Evolutionary conservation across 2,329 filamentous ascomycete genomes (phyloP).

Genomic region (Scedosporium apiospermum): DNA sequence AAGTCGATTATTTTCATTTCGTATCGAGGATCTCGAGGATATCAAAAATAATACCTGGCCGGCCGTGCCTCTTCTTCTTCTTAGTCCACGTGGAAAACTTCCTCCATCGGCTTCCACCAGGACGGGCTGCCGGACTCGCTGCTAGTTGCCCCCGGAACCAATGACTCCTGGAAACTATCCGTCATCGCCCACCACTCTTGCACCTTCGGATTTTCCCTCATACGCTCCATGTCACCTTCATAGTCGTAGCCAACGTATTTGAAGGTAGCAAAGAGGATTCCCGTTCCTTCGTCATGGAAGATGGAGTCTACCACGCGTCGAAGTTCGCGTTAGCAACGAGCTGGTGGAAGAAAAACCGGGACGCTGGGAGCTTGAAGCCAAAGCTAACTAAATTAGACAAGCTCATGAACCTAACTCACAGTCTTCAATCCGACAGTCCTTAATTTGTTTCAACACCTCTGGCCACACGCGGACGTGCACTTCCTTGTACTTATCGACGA

Average conservation of each 20-base stretch:
- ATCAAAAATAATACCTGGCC: neutral
- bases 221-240: conserved; percentile 64
- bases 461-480: conserved; percentile 69
- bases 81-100: conserved; percentile 48
- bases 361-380: neutral
- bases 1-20: neutral
- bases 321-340: neutral
- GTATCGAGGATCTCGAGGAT: neutral
- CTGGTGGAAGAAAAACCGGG: neutral
- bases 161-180: conserved; percentile 60
- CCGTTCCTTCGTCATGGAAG: conserved; percentile 53
- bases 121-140: conserved; percentile 49
- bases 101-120: conserved; percentile 62
- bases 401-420: conserved; percentile 35
- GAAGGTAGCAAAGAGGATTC: conserved; percentile 64
- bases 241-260: conserved; percentile 71
- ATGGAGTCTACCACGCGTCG: conserved; percentile 50
- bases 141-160: conserved; percentile 49
- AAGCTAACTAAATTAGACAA: neutral
- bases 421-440: conserved; percentile 64
- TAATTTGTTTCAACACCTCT: conserved; percentile 66
- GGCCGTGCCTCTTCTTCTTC: neutral
- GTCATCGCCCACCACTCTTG: conserved; percentile 77
- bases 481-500: conserved; percentile 60
- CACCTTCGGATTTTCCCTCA: conserved; percentile 64